Percentiles rank a stretch among this genome's conserved stretches.
Evolutionary conservation across 148 eudicot species (phyloP).

Genomic region (Selenicereus undatus): DNA sequence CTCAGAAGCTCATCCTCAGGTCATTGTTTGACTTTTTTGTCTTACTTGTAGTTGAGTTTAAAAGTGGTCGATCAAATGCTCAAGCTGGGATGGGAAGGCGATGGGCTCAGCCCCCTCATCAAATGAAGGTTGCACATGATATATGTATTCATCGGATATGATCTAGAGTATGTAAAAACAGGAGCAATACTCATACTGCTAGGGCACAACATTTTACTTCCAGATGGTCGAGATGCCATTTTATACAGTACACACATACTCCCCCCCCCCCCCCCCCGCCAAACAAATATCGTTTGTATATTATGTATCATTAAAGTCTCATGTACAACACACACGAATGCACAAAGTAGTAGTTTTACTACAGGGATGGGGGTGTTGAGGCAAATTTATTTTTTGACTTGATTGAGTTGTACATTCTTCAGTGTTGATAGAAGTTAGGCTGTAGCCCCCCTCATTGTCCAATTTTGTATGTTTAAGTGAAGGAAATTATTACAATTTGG

Average conservation of each 20-base stretch:
- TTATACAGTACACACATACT: background rate
- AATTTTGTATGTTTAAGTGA: slow-evolving; percentile 5
- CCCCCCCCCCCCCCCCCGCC: background rate
- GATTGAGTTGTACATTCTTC: slow-evolving; percentile 38
- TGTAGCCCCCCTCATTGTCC: slow-evolving; percentile 21
- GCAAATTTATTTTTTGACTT: slow-evolving; percentile 19
- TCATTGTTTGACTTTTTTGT: background rate
- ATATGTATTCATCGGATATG: background rate
- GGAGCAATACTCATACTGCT: background rate
- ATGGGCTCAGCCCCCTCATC: slow-evolving; percentile 66
- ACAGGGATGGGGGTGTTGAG: slow-evolving; percentile 10
- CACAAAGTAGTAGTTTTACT: background rate
- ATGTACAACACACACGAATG: background rate
- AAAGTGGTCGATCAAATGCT: slow-evolving; percentile 97
- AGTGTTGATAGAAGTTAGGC: slow-evolving; percentile 26
- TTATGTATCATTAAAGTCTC: slow-evolving; percentile 15
- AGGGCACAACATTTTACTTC: background rate
- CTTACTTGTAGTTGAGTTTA: slow-evolving; percentile 73
- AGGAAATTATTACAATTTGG: background rate
- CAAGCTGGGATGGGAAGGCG: slow-evolving; percentile 97
- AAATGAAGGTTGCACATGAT: slow-evolving; percentile 30
- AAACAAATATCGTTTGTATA: slow-evolving; percentile 9
- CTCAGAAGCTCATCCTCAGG: background rate
- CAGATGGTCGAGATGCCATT: slow-evolving; percentile 1
- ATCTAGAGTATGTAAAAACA: background rate